Conservation (phyloP, 1,139 yeast genomes). For the Protomyces inundatus region DNA sequence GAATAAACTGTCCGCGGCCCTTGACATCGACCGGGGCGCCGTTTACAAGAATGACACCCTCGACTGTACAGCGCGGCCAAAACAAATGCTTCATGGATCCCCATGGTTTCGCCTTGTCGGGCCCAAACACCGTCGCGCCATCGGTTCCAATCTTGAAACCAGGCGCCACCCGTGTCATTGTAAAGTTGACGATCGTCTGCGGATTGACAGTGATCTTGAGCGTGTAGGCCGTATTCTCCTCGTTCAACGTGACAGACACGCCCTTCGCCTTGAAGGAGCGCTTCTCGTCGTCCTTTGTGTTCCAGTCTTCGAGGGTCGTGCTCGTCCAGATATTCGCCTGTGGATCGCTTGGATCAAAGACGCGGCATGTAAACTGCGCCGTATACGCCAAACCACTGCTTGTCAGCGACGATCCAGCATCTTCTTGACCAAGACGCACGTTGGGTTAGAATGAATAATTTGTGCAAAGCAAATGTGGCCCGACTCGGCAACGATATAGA, state of each 20-base stretch:
- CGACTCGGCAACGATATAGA: constrained; percentile 64
- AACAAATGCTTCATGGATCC: constrained; percentile 93
- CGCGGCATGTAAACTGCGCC: constrained; percentile 88
- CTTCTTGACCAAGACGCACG: constrained; percentile 54
- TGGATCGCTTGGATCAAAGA: constrained; percentile 53
- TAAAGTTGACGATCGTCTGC: constrained; percentile 68
- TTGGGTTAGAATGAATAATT: constrained; percentile 84
- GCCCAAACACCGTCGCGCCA: constrained; percentile 78
- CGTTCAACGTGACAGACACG: constrained; percentile 57
- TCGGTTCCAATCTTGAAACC: constrained; percentile 88
- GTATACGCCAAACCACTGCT: constrained; percentile 41
- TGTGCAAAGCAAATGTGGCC: constrained; percentile 82
- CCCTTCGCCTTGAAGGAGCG: constrained; percentile 35
- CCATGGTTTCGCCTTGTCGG: constrained; percentile 78
- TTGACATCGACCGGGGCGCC: constrained; percentile 38
- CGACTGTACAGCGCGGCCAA: constrained; percentile 82
- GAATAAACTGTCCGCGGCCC: constrained; percentile 76
- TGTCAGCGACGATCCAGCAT: neutral
- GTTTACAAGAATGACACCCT: constrained; percentile 53
- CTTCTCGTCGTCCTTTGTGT: constrained; percentile 49
- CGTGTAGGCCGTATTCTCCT: constrained; percentile 52
- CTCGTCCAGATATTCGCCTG: constrained; percentile 74
- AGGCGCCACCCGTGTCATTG: constrained; percentile 57
- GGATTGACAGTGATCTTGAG: constrained; percentile 63
- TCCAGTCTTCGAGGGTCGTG: constrained; percentile 76